Evolutionary conservation across 768 basidiomycete genomes (phyloP).

Genomic region (Auriculariales sp.): DNA sequence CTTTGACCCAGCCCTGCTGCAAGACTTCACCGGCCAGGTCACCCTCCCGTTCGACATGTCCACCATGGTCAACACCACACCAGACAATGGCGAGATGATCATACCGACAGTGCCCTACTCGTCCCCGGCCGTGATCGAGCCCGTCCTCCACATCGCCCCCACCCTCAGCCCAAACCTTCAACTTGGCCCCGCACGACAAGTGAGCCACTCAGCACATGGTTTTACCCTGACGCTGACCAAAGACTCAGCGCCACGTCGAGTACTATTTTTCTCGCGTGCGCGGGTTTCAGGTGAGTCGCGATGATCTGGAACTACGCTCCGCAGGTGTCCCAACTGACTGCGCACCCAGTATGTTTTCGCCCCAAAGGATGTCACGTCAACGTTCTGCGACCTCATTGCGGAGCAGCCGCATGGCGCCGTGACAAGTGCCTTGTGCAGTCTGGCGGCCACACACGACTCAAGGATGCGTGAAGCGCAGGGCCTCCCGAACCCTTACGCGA

Average conservation of each 20-base stretch:
- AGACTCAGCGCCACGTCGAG: conserved; percentile 46
- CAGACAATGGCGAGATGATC: too few relatives aligned
- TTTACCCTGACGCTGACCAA: too few relatives aligned
- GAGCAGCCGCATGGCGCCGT: conserved; percentile 58
- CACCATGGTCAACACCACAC: too few relatives aligned
- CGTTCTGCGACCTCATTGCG: conserved; percentile 47
- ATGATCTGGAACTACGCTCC: neutral
- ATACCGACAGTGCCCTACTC: too few relatives aligned
- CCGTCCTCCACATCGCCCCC: too few relatives aligned
- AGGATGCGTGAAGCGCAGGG: conserved; percentile 48
- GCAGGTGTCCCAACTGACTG: neutral
- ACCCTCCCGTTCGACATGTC: too few relatives aligned
- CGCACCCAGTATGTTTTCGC: conserved; percentile 47
- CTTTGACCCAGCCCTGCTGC: too few relatives aligned
- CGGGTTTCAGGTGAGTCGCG: conserved; percentile 18
- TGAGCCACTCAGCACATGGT: too few relatives aligned
- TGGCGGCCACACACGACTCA: conserved; percentile 55
- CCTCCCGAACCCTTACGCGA: conserved; percentile 30
- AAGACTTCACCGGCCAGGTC: too few relatives aligned
- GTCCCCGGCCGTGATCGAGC: too few relatives aligned
- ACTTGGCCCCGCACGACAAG: too few relatives aligned
- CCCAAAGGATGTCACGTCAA: conserved; percentile 43
- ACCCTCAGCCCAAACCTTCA: too few relatives aligned
- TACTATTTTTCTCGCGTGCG: conserved; percentile 68
- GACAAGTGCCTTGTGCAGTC: conserved; percentile 60